These are phyloP conservation scores for Candida argentea DNA, from an alignment of 805 yeast species.

Conservation along the genomic window DNA sequence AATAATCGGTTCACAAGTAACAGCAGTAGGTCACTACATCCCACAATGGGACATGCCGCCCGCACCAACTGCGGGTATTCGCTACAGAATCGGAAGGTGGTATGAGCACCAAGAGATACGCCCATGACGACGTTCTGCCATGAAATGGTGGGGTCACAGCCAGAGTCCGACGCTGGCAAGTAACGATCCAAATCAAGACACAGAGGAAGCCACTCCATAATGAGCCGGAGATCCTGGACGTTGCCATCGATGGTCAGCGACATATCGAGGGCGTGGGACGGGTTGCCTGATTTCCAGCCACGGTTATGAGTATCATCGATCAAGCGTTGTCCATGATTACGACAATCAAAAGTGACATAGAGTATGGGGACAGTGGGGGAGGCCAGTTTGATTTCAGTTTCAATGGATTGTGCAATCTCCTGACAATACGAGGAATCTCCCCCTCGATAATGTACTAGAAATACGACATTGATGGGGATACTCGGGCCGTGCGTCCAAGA, in stretches of 20 bases:
- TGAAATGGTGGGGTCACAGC: slow-evolving; percentile 11
- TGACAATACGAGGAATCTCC: slow-evolving; percentile 24
- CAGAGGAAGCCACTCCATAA: slow-evolving; percentile 36
- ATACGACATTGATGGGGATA: slow-evolving; percentile 29
- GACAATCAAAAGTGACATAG: slow-evolving; percentile 40
- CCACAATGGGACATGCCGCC: slow-evolving; percentile 40
- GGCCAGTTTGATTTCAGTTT: slow-evolving; percentile 19
- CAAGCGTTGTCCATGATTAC: slow-evolving; percentile 46
- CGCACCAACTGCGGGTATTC: slow-evolving; percentile 27
- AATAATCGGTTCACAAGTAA: slow-evolving; percentile 34
- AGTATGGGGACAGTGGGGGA: slow-evolving; percentile 22
- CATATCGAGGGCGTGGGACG: slow-evolving; percentile 43
- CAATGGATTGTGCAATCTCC: slow-evolving; percentile 30
- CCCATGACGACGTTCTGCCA: slow-evolving; percentile 37
- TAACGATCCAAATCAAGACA: slow-evolving; percentile 24
- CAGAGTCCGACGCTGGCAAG: too few relatives aligned
- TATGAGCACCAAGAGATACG: slow-evolving; percentile 48
- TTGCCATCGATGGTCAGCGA: slow-evolving; percentile 37
- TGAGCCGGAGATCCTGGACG: slow-evolving; percentile 31
- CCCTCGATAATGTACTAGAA: slow-evolving; percentile 38
- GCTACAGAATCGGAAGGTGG: slow-evolving; percentile 36
- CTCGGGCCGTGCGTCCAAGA: slow-evolving; percentile 5
- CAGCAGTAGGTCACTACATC: slow-evolving; percentile 36
- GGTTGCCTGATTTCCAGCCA: slow-evolving; percentile 40
- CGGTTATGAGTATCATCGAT: slow-evolving; percentile 25